Percentiles rank a stretch among this genome's conserved stretches.
Evolutionary conservation across 345 rosid genomes (phyloP).

Genomic region (Fremontodendron californicum): DNA sequence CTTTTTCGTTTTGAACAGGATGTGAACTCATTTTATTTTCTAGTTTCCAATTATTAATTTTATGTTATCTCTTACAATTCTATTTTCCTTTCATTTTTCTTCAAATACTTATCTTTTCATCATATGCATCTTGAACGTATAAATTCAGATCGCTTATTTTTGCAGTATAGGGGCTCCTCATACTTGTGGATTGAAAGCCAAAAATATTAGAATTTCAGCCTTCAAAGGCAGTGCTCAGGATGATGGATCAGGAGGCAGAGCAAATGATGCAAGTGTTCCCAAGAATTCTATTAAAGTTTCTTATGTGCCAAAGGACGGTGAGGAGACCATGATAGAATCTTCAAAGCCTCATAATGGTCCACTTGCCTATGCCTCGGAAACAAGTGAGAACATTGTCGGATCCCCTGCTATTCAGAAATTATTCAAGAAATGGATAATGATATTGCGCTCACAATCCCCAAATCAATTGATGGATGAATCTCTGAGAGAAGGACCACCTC

Average conservation of each 20-base stretch:
- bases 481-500: constrained; percentile 45
- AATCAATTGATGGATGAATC: constrained; percentile 48
- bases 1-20: not conserved
- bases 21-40: not conserved
- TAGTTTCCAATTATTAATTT: not conserved
- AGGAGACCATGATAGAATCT: constrained; percentile 46
- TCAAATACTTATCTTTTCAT: too few relatives aligned
- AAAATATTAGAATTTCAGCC: constrained; percentile 58
- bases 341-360: constrained; percentile 58
- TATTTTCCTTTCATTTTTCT: constrained; percentile 8
- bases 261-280: constrained; percentile 47
- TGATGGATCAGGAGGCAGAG: constrained; percentile 51
- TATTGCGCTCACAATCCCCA: constrained; percentile 51
- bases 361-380: constrained; percentile 57
- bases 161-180: constrained; percentile 62
- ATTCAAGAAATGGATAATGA: constrained; percentile 78
- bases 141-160: constrained; percentile 27
- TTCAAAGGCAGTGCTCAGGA: constrained; percentile 67
- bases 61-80: not conserved
- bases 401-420: constrained; percentile 70
- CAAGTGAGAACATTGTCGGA: constrained; percentile 48
- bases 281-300: constrained; percentile 62
- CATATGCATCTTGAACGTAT: too few relatives aligned
- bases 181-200: constrained; percentile 43
- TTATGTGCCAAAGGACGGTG: constrained; percentile 61